A percentile compares a stretch with the other conserved stretches of the same genome.
Conservation (phyloP, 805 yeast species). For the Teunomyces panamensis region DNA sequence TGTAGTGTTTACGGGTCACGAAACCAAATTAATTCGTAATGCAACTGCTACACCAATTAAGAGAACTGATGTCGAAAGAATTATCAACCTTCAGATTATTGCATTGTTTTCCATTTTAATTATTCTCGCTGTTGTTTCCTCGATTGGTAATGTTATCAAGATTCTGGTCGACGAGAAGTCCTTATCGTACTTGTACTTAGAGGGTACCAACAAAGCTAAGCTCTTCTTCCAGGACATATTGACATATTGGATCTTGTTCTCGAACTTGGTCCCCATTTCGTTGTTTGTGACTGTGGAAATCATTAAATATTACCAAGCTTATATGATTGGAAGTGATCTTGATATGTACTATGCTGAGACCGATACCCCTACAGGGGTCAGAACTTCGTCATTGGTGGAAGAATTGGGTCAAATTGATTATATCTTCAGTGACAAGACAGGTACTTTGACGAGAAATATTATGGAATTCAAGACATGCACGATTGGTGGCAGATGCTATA, state of each 20-base stretch:
- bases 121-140: conserved; percentile 71
- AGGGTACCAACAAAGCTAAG: conserved; percentile 62
- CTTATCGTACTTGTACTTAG: conserved; percentile 64
- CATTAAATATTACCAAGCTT: conserved; percentile 93
- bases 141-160: conserved; percentile 83
- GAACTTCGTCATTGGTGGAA: conserved; percentile 94
- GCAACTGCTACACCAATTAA: conserved; percentile 99
- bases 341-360: conserved; percentile 86
- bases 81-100: conserved; percentile 87
- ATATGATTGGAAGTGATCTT: conserved; percentile 86
- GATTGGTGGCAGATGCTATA: conserved; percentile 88
- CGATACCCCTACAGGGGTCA: conserved; percentile 92
- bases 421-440: conserved; percentile 95
- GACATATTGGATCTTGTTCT: conserved; percentile 94
- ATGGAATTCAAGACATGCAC: conserved; percentile 96
- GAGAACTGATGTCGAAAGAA: conserved; percentile 93
- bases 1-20: conserved; percentile 96
- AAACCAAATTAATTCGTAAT: conserved; percentile 95
- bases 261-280: conserved; percentile 96
- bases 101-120: conserved; percentile 82
- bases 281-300: conserved; percentile 94
- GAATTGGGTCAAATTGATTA: conserved; percentile 96
- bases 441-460: conserved; percentile 90
- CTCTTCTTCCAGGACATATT: conserved; percentile 82
- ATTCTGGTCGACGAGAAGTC: conserved; percentile 50